Conservation (phyloP, 1,284 basidiomycete genomes). For the Ceratobasidium sp. region DNA sequence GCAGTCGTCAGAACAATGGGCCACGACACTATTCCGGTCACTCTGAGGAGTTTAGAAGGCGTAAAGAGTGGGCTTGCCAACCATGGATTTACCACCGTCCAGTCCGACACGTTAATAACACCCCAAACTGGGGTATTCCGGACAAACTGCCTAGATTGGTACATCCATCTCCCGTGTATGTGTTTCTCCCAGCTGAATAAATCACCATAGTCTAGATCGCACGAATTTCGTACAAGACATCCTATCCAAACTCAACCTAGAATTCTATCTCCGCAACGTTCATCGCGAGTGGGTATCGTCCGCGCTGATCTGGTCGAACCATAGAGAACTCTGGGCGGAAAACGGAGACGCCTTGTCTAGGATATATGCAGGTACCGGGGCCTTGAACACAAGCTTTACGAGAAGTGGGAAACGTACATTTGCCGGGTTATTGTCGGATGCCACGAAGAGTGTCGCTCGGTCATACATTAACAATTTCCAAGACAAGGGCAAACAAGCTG, state of each 20-base stretch:
- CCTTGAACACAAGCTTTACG: slow-evolving; percentile 95
- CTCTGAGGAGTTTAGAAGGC: slow-evolving; percentile 70
- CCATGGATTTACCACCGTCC: slow-evolving; percentile 86
- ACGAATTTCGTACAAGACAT: slow-evolving; percentile 99
- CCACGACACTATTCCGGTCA: slow-evolving; percentile 82
- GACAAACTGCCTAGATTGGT: slow-evolving; percentile 97
- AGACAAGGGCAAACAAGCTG: slow-evolving; percentile 91
- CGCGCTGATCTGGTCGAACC: slow-evolving; percentile 78
- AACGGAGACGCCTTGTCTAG: slow-evolving; percentile 88
- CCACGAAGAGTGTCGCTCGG: slow-evolving; percentile 92
- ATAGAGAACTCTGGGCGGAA: slow-evolving; percentile 96
- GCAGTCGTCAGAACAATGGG: slow-evolving; percentile 80
- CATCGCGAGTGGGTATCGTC: slow-evolving; percentile 77
- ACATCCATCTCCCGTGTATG: slow-evolving; percentile 47
- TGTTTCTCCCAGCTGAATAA: slow-evolving; percentile 38
- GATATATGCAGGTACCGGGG: slow-evolving; percentile 96
- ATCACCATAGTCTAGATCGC: slow-evolving; percentile 75
- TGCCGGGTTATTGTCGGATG: slow-evolving; percentile 90
- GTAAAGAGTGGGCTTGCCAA: slow-evolving; percentile 73
- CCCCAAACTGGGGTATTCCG: slow-evolving; percentile 90
- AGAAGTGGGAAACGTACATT: slow-evolving; percentile 92
- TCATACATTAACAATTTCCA: slow-evolving; percentile 99
- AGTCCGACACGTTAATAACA: slow-evolving; percentile 74
- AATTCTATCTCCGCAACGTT: slow-evolving; percentile 73
- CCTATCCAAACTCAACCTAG: slow-evolving; percentile 76